phyloP scores from a whole-genome alignment of 345 rosid species.

The Eutrema japonicum region DNA sequence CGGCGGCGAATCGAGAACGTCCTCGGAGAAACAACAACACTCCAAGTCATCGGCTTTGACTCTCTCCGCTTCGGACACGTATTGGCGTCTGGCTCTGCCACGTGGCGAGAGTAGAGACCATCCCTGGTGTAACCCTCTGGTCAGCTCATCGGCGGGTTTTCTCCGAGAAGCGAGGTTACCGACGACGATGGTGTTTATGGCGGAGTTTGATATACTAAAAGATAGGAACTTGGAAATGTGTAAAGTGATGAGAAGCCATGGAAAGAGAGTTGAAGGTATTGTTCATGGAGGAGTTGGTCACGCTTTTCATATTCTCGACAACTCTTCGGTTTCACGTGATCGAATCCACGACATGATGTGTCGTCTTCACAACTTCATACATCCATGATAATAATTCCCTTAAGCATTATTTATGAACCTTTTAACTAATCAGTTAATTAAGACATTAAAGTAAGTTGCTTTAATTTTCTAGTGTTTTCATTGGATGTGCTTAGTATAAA shows the following conservation, averaged over 20 bases:
- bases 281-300: conserved; percentile 75
- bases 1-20: conserved; percentile 64
- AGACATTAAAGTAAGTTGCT: background rate
- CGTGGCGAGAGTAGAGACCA: conserved; percentile 70
- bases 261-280: conserved; percentile 59
- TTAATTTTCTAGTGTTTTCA: conserved; percentile 23
- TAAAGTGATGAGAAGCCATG: conserved; percentile 52
- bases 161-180: conserved; percentile 40
- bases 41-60: conserved; percentile 59
- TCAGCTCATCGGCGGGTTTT: conserved; percentile 34
- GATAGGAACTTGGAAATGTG: conserved; percentile 67
- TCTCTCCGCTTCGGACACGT: conserved; percentile 65
- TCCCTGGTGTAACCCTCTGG: conserved; percentile 76
- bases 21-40: conserved; percentile 56
- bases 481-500: conserved; percentile 15
- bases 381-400: conserved; percentile 12
- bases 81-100: conserved; percentile 83
- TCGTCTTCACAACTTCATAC: conserved; percentile 60
- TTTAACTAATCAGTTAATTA: background rate
- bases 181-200: conserved; percentile 57
- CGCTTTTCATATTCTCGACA: conserved; percentile 69
- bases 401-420: background rate
- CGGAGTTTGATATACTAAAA: conserved; percentile 69
- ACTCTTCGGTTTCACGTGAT: conserved; percentile 45
- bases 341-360: conserved; percentile 65